Base-by-base conservation (phyloP, 1,284 basidiomycete species). In the Bjerkandera adusta region DNA sequence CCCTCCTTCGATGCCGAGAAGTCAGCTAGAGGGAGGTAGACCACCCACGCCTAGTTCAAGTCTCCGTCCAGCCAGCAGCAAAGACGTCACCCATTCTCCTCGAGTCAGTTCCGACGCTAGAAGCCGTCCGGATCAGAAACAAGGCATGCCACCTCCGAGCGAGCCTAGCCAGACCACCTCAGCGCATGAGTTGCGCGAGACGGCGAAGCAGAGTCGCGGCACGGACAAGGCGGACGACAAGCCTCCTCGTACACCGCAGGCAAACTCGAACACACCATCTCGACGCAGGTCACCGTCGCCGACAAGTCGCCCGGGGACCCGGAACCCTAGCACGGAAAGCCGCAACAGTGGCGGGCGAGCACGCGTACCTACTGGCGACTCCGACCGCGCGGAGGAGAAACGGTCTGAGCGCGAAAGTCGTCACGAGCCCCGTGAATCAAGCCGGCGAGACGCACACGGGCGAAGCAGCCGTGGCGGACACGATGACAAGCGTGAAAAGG, bases 121-220 rank as follows among this genome's bases (percentile, higher is more conserved):
- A n/a, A n/a, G n/a, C n/a, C 65, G 67, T 22, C 43, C 58, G 4
- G 70, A 72, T 20, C 50, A 61, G 20, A 57, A 56, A n/a, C 73
- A 73, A 34, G 61, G 62, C 1, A 91, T 91, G 89, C 85, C 85
- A 20, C 88, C 89, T 11, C 88, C 88, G 13, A 70, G 67, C n/a
- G 80, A 72, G 36, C 89, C 89, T 1, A 91, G 89, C 56, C 87
- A 89, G 56, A 90, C 85, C 0, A 64, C 70, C 7, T 83, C 83
- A n/a, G 89, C 89, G 0, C 87, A 89, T 56, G 89, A 89, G 55
- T 71, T 91, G 5, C 76, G 88, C 41, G 84, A 86, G 58, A 88
- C 83, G 5, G 86, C 86, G 7, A 84, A 81, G 56, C 81, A 84
- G 58, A 73, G 76, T 13, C 62, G 68, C 25, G 55, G 52, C 26